phyloP scores from a whole-genome alignment of 305 asterid species.

The Solanum hybrid region DNA sequence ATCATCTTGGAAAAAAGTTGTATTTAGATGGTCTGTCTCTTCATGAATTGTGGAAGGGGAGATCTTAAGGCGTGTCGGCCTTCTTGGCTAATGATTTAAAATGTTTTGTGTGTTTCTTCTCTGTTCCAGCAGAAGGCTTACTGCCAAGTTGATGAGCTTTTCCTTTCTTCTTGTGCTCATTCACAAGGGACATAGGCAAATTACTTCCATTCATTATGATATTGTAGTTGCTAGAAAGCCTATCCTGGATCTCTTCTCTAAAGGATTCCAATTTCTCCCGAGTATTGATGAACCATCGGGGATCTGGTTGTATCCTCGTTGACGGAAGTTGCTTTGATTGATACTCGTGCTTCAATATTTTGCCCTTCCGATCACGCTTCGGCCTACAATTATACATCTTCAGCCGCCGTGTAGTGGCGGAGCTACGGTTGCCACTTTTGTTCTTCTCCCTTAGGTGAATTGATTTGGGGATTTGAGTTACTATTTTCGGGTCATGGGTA shows the following conservation, averaged over 20 bases:
- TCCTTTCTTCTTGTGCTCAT: too few relatives aligned
- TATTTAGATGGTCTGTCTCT: not conserved
- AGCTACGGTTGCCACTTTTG: not conserved
- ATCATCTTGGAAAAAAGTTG: not conserved
- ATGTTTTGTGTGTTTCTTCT: too few relatives aligned
- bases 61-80: slow-evolving; percentile 55
- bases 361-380: slow-evolving; percentile 41
- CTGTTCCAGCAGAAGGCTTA: too few relatives aligned
- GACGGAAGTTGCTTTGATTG: slow-evolving; percentile 75
- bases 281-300: slow-evolving; percentile 79
- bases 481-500: too few relatives aligned
- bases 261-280: too few relatives aligned
- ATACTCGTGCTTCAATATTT: slow-evolving; percentile 52
- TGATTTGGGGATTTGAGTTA: too few relatives aligned
- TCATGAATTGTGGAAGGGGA: not conserved
- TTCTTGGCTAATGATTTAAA: slow-evolving; percentile 26
- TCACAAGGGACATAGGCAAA: too few relatives aligned
- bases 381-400: slow-evolving; percentile 78
- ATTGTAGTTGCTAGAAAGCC: too few relatives aligned
- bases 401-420: slow-evolving; percentile 58
- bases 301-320: slow-evolving; percentile 81
- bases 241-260: too few relatives aligned
- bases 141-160: too few relatives aligned
- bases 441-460: slow-evolving; percentile 8
- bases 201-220: too few relatives aligned